Percentiles rank a stretch among this genome's conserved stretches.
These are phyloP conservation scores for Thalassiosira mediterranea DNA, from an alignment of 352 stramenopile genomes.

Conservation along the genomic window DNA sequence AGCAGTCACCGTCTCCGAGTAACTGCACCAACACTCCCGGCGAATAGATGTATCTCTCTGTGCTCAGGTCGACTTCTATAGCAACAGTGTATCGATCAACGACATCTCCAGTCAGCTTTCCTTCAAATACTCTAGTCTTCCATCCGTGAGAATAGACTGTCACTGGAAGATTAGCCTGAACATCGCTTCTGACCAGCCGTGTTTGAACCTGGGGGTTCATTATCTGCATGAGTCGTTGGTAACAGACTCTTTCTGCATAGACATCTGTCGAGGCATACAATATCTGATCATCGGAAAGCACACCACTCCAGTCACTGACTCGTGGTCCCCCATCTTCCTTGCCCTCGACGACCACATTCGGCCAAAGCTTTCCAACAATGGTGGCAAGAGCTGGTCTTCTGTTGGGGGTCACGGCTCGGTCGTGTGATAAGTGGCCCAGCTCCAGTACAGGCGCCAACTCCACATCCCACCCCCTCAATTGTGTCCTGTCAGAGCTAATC, in stretches of 20 bases:
- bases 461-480: constrained; percentile 5
- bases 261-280: constrained; percentile 16
- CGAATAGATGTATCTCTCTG: no score
- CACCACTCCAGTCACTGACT: background rate
- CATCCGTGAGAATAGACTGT: constrained; percentile 7
- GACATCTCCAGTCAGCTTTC: no score
- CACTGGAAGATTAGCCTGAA: background rate
- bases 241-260: constrained; percentile 6
- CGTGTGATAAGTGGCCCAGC: constrained; percentile 21
- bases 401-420: background rate
- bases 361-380: constrained; percentile 7
- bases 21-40: no score
- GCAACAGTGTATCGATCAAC: no score
- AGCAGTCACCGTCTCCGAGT: no score
- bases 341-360: constrained; percentile 10
- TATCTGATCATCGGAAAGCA: background rate
- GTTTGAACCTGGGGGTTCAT: constrained; percentile 25
- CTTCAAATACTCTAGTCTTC: constrained; percentile 10
- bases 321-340: constrained; percentile 18
- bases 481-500: background rate
- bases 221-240: constrained; percentile 5
- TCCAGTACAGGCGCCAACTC: constrained; percentile 7
- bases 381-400: background rate
- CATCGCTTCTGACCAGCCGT: background rate
- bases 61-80: no score